A percentile compares a stretch with the other conserved stretches of the same genome.
These are phyloP conservation scores for Candida sanyaensis DNA, from an alignment of 1,139 yeast genomes.

Conservation along the genomic window DNA sequence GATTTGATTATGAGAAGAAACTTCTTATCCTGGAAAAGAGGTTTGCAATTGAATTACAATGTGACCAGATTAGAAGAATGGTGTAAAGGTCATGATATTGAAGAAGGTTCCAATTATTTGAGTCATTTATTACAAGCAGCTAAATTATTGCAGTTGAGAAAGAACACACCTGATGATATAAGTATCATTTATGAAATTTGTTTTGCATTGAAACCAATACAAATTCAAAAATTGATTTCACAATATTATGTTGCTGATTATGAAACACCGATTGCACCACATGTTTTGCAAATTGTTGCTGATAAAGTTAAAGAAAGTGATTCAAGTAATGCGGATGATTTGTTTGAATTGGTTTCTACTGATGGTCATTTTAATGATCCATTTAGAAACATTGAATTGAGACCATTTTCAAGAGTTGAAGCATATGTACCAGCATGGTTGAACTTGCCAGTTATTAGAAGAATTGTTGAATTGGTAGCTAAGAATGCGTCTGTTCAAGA, in stretches of 20 bases:
- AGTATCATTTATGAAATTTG: constrained; percentile 94
- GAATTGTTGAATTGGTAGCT: constrained; percentile 88
- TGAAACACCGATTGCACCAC: constrained; percentile 89
- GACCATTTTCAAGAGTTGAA: constrained; percentile 88
- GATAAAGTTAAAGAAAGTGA: constrained; percentile 74
- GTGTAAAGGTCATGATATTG: constrained; percentile 94
- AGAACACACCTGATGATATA: constrained; percentile 87
- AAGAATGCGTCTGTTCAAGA: constrained; percentile 64
- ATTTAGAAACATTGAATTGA: constrained; percentile 80
- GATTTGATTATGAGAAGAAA: constrained; percentile 94
- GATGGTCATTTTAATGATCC: constrained; percentile 88
- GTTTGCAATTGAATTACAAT: constrained; percentile 93
- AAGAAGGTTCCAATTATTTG: constrained; percentile 86
- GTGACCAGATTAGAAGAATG: constrained; percentile 97
- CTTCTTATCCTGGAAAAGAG: constrained; percentile 97
- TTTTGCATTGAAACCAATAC: constrained; percentile 90
- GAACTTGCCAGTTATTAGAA: constrained; percentile 83
- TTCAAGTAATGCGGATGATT: constrained; percentile 58
- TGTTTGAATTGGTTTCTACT: constrained; percentile 67
- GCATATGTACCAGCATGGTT: constrained; percentile 97
- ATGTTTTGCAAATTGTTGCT: constrained; percentile 81
- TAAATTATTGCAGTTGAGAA: constrained; percentile 87
- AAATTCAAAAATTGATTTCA: constrained; percentile 86
- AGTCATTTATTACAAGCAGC: constrained; percentile 93
- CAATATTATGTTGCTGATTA: constrained; percentile 94